Evolutionary conservation across 352 stramenopile species (phyloP), one percentile per base, ranked within the genome.

Genomic region (Phytopythium helicoides): DNA sequence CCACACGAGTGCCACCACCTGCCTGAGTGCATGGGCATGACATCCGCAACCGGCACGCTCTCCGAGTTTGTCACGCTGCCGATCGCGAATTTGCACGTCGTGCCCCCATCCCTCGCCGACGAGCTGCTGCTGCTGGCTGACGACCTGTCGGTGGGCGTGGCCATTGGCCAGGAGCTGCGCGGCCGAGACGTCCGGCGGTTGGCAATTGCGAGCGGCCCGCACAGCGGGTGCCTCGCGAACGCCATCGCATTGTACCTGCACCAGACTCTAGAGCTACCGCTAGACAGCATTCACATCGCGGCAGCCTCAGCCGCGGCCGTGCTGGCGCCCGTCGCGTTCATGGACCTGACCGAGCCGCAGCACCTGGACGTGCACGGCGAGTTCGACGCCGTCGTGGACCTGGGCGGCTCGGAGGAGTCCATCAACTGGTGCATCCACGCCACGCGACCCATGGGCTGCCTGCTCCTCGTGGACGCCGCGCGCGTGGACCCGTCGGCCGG

Each of bases 311-410:
- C 49, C 6, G 42, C 31, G 28, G 42, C 26, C 23, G 49, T n/a
- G 23, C 40, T 22, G 16, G 16, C 26, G 15, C 15, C 44, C n/a
- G 26, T 36, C 15, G 44, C 15, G 44, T 31, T 18, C 44, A 10
- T 50, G 25, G 44, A 50, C 44, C 36, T 50, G 7, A 37, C 15
- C 16, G 15, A 36, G 44, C 26, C 25, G 14, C 25, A 26, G 1
- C 25, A 21, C 44, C 44, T 50, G 44, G 44, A 26, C 15, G 3
- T 18, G 14, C 46, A 11, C 46, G 31, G 46, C 33, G 15, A 41
- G 14, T 62, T 85, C 33, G 68, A 86, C 47, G 58, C 60, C 14
- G 68, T 77, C 31, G 54, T 91, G 21, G 77, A 89, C 50, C 51
- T 91, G n/a, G 71, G 73, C 35, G 64, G 69, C 37, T 68, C 39